Evolutionary conservation across 2,329 filamentous ascomycete genomes (phyloP).

Genomic region (Stemphylium lycopersici): DNA sequence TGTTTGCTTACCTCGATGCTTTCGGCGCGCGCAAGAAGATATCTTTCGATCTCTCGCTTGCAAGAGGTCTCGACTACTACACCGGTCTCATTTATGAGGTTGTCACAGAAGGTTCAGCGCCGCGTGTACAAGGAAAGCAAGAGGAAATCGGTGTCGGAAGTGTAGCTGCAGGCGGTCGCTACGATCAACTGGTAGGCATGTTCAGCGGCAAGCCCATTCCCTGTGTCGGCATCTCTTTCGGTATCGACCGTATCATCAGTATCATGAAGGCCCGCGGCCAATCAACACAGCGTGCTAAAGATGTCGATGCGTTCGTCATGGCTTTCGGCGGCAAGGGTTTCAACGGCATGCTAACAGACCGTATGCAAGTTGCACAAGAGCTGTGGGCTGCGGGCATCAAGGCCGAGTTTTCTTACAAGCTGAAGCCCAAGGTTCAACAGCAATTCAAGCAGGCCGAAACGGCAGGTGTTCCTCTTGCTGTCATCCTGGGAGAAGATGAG

Average conservation of each 20-base stretch:
- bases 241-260: slow-evolving; percentile 93
- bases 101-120: slow-evolving; percentile 77
- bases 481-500: slow-evolving; percentile 93
- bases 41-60: slow-evolving; percentile 88
- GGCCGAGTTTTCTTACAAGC: slow-evolving; percentile 88
- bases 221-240: slow-evolving; percentile 91
- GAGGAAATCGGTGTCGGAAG: slow-evolving; percentile 75
- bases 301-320: slow-evolving; percentile 94
- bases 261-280: slow-evolving; percentile 81
- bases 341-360: slow-evolving; percentile 78
- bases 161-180: slow-evolving; percentile 87
- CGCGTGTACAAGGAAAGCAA: slow-evolving; percentile 48
- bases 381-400: slow-evolving; percentile 91
- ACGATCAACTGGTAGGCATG: slow-evolving; percentile 94
- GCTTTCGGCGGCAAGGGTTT: slow-evolving; percentile 89
- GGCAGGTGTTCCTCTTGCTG: slow-evolving; percentile 78
- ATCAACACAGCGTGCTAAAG: slow-evolving; percentile 67
- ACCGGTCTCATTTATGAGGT: slow-evolving; percentile 92
- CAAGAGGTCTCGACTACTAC: slow-evolving; percentile 91
- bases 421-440: slow-evolving; percentile 83
- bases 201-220: slow-evolving; percentile 89
- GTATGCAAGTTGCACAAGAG: slow-evolving; percentile 76
- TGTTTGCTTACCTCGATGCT: slow-evolving; percentile 82
- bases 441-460: slow-evolving; percentile 92
- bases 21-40: slow-evolving; percentile 75